Evolutionary conservation across 257 asterid species (phyloP), one percentile per base, ranked within the genome.

Genomic region (Nicotiana noctiflora): DNA sequence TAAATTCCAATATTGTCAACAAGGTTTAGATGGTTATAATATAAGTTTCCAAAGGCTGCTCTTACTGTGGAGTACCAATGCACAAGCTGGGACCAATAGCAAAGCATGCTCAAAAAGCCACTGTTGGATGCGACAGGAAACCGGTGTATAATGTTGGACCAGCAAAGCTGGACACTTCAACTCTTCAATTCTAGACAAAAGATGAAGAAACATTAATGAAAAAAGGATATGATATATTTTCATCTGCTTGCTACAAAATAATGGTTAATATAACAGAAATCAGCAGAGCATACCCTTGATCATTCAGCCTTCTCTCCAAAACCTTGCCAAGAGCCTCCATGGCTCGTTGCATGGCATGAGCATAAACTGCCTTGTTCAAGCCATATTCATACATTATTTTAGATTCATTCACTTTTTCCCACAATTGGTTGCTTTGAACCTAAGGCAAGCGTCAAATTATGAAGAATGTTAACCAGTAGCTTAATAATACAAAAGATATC

Each of bases 121-220:
- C 60, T 86, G 89, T 25, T 90, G 90, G 82, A 87, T 75, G 79
- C 68, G 86, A 87, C 98, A 93, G 75, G 88, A 83, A 63, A 89
- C 87, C 70, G 97, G 91, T 84, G 88, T 91, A 83, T 93, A 92
- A 77, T 83, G 87, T 79, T 79, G 79, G 53, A 90, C 97, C 63
- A 93, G 92, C 74, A 79, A 82, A 84, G 91, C 94, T 9, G 98
- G 92, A 86, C 97, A 95, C 88, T 92, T 95, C 87, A 93, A 84
- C 88, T 92, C 97, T 84, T 90, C 93, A 81, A 86, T 84, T 76
- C 98, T 95, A 84, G 68, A 81, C 49, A 85, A 57, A 82, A 78
- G 52, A 60, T 60, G 37, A 66, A 65, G 40, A 80, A 77, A 79
- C 40, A 77, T 72, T 46, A 67, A 80, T 40, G 57, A 34, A 19